Conservation (phyloP, 768 basidiomycete species). For the Trametes elegans region DNA sequence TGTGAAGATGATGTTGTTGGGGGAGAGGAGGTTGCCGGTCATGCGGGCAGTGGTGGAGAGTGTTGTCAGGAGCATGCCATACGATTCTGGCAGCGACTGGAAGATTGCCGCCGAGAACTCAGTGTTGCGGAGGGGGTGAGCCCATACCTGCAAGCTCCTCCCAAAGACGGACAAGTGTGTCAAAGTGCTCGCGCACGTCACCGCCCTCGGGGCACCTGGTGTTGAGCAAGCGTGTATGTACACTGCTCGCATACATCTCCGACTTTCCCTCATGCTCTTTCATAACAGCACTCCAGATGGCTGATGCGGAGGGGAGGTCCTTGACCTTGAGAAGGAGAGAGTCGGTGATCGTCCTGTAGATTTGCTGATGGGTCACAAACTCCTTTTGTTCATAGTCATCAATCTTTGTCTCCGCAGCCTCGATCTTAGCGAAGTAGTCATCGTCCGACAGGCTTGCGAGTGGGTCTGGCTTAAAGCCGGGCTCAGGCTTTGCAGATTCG, state of each 20-base stretch:
- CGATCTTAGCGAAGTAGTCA: background rate
- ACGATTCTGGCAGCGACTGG: background rate
- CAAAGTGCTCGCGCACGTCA: background rate
- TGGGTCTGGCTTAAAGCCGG: background rate
- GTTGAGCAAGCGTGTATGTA: background rate
- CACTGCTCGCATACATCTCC: background rate
- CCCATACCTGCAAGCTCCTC: background rate
- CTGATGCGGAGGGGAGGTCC: background rate
- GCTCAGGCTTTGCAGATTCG: background rate
- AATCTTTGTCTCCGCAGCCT: background rate
- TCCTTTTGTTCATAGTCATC: background rate
- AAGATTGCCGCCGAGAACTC: background rate
- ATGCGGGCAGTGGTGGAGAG: background rate
- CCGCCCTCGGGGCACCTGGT: background rate
- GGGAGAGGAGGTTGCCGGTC: background rate
- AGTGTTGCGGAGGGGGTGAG: background rate
- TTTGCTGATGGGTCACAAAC: constrained; percentile 1
- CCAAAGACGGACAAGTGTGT: background rate
- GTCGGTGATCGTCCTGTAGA: constrained; percentile 2
- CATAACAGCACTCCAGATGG: background rate
- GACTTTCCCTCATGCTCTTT: background rate
- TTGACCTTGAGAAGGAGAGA: background rate
- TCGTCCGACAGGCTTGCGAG: background rate
- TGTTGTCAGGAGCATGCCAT: background rate
- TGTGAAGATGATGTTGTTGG: background rate